Base-by-base conservation (phyloP, 2,329 filamentous ascomycete species). In the Diplodia corticola region DNA sequence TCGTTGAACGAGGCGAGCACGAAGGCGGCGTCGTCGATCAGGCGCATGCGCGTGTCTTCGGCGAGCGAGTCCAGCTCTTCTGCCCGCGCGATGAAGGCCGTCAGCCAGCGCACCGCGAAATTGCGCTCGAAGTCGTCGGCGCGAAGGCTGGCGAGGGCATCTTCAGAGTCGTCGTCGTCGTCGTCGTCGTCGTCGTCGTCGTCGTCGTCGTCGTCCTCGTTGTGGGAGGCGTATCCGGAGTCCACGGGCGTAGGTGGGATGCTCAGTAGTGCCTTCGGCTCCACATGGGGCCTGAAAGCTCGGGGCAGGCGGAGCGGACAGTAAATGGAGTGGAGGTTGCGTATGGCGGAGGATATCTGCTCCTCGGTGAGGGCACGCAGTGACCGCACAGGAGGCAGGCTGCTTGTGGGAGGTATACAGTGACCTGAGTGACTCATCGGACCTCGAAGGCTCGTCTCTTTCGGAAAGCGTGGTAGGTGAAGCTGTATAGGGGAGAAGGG, bases 171-270 rank as follows among this genome's bases (percentile, higher is more conserved):
- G n/a, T 67, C 46, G 26, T 20, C 40, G 17, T 69, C 66, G 1
- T 9, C 17, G 40, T 44, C 37, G 1, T 65, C 70, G 40, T 71
- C 69, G 35, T 74, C 40, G 17, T 69, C 66, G 1, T 9, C 17
- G 40, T 44, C 37, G 1, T 65, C 70, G 40, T 71, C 69, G 35
- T 74, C 75, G 40, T 73, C 71, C 40, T 76, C 74, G 40, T 75
- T 73, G 30, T 72, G 68, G 9, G 76, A 77, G 7, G 69, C 75
- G 50, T 78, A 78, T 54, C 76, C 76, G 30, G 76, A 78, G 57
- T 78, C 76, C 1, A 70, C 73, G 63, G 70, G 55, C 68, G 67
- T 46, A 12, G 44, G 44, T 50, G 68, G 69, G 46, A 55, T 64
- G 69, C 61, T 63, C 67, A 35, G 24, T 20, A 20, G 40, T 40